Base-by-base conservation (phyloP, 2,329 filamentous ascomycete species). In the Pyrenophora graminea region DNA sequence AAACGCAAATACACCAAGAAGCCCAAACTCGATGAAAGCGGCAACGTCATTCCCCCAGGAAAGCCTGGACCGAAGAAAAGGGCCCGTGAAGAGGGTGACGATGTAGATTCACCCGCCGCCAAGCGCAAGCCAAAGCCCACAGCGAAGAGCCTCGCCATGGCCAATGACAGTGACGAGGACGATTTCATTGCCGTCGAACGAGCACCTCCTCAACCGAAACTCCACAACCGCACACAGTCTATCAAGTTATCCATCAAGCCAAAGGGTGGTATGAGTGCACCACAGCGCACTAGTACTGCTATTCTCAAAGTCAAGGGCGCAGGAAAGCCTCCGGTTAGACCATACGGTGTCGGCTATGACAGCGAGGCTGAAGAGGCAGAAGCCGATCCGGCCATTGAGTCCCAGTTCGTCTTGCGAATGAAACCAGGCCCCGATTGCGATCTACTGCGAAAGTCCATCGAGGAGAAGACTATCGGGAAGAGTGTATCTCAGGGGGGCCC, bases 311-410 rank as follows among this genome's bases (percentile, higher is more conserved):
- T 73, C 54, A 72, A 71, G 43, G 67, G 69, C 17, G 57, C 58
- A 0, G 70, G 70, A 5, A 72, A 67, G 48, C 63, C 67, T 2
- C 71, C 70, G 1, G 37, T 49, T 9, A 52, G 90, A 57, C 85
- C 86, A 4, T 83, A 85, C 1, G 94, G 94, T 44, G 91, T 96
- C 48, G 94, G 93, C 6, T 99, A 97, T 74, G 94, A 99, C 71
- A 97, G 92, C 3, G 94, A 97, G 73, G 91, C 92, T 10, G 94
- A 91, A 48, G 94, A 97, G 68, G 85, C 87, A 12, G 94, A 99
- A 72, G 75, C 79, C 8, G 94, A 99, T 66, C 94, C 94, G 0
- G 82, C 88, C 1, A 90, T 96, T 54, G 93, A 97, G 73, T 89
- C 93, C 66, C 88, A 95, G 58, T 90, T 97, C 60, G 81, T 99